Conservation (phyloP, 495 filamentous ascomycete species). For the Neurospora sp. region DNA sequence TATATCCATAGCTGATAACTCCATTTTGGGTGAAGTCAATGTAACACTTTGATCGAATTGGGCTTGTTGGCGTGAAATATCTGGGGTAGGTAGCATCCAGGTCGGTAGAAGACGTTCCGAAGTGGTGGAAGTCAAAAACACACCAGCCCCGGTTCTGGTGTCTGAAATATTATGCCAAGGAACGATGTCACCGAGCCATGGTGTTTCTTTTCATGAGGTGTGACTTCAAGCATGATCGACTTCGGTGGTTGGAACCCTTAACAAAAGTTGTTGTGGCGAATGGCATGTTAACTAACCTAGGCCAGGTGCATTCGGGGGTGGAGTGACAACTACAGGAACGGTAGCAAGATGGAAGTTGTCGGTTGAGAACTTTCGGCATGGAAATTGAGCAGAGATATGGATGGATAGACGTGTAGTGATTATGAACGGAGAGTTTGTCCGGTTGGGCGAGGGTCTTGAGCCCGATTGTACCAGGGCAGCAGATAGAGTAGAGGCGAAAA, state of each 20-base stretch:
- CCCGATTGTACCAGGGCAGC: neutral
- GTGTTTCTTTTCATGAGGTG: neutral
- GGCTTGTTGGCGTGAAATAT: neutral
- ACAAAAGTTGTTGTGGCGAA: neutral
- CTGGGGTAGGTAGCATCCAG: neutral
- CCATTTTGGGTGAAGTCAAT: neutral
- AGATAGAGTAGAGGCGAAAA: no score
- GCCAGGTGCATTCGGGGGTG: neutral
- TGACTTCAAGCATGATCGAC: neutral
- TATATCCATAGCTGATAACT: neutral
- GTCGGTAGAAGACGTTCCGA: neutral
- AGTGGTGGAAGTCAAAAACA: neutral
- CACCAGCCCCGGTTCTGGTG: neutral
- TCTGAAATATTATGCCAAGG: neutral
- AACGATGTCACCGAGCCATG: neutral
- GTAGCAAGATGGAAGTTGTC: accelerated
- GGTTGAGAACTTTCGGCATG: neutral
- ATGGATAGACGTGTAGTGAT: neutral
- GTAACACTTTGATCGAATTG: neutral
- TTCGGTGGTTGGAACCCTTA: neutral
- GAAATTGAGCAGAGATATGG: neutral
- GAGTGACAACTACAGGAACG: accelerated
- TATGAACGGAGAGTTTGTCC: neutral
- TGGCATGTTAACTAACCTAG: neutral
- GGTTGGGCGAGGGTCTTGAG: neutral